A percentile compares a stretch with the other conserved stretches of the same genome.
These are phyloP conservation scores for Aegilops longissima DNA, from an alignment of 176 grass and related monocot genomes.

Conservation along the genomic window DNA sequence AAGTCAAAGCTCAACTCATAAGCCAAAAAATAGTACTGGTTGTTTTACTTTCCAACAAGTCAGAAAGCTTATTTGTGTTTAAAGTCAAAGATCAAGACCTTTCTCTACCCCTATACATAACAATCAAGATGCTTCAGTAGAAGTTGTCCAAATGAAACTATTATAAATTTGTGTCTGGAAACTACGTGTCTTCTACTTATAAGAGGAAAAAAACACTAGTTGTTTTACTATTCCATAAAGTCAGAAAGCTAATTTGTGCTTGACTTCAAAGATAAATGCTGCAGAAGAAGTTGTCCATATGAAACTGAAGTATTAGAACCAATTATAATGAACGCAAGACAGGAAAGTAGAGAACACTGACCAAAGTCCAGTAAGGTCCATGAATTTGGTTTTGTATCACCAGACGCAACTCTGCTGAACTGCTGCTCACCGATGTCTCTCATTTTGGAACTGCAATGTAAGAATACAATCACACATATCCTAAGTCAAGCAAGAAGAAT, in stretches of 20 bases:
- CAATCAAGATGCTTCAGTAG: background rate
- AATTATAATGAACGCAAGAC: background rate
- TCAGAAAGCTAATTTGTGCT: background rate
- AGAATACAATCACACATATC: background rate
- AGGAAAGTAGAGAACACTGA: constrained; percentile 22
- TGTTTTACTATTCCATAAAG: constrained; percentile 9
- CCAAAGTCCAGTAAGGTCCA: constrained; percentile 96
- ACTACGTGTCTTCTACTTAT: background rate
- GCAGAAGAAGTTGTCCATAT: background rate
- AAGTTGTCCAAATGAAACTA: background rate
- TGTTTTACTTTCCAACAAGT: too few species aligned
- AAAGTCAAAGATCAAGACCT: background rate
- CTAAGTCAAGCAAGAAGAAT: background rate
- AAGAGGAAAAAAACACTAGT: background rate
- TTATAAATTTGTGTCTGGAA: background rate
- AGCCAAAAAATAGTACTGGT: background rate
- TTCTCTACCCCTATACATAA: background rate
- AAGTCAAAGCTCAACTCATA: background rate
- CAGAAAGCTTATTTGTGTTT: too few species aligned
- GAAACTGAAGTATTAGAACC: constrained; percentile 8
- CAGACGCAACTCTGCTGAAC: constrained; percentile 77
- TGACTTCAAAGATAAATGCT: background rate
- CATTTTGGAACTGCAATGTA: constrained; percentile 64
- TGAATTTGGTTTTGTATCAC: constrained; percentile 90
- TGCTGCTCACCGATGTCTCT: constrained; percentile 88